phyloP scores from a whole-genome alignment of 768 basidiomycete species.

The Floccularia luteovirens region DNA sequence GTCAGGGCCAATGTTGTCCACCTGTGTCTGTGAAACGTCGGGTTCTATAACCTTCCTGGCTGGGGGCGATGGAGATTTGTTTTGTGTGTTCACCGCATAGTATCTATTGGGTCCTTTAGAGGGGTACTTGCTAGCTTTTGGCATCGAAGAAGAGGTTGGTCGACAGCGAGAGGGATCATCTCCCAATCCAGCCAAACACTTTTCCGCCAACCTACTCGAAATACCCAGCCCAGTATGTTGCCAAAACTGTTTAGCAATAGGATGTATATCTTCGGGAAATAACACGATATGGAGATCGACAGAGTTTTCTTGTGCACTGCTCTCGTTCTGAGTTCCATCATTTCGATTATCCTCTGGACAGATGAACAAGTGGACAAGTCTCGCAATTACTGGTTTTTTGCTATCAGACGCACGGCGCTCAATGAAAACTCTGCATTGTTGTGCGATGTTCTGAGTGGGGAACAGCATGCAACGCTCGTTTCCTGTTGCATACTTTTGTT shows the following conservation, averaged over 20 bases:
- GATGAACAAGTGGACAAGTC: conserved; percentile 66
- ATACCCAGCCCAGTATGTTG: conserved; percentile 91
- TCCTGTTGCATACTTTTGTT: conserved; percentile 65
- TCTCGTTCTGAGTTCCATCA: conserved; percentile 13
- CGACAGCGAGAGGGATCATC: conserved; percentile 23
- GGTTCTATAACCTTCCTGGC: conserved; percentile 3
- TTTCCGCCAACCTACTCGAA: conserved; percentile 80
- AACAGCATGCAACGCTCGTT: conserved; percentile 77
- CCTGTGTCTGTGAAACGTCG: conserved; percentile 3
- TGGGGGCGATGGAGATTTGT: conserved; percentile 7
- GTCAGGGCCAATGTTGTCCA: conserved; percentile 53
- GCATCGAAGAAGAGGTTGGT: conserved; percentile 20
- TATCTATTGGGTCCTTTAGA: conserved; percentile 48
- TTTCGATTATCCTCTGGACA: conserved; percentile 45
- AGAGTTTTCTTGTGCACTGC: conserved; percentile 19
- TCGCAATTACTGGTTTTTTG: conserved; percentile 36
- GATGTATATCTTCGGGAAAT: conserved; percentile 53
- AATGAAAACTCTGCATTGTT: conserved; percentile 71
- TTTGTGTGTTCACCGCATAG: conserved; percentile 39
- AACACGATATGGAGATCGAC: conserved; percentile 78
- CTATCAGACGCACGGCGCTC: conserved; percentile 35
- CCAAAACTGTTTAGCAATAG: conserved; percentile 88
- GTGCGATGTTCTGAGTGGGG: conserved; percentile 65
- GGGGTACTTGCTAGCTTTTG: conserved; percentile 21
- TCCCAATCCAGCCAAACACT: conserved; percentile 67